A percentile compares a stretch with the other conserved stretches of the same genome.
phyloP scores from a whole-genome alignment of 1,284 basidiomycete species.

The Xerocomus minutiporus region DNA sequence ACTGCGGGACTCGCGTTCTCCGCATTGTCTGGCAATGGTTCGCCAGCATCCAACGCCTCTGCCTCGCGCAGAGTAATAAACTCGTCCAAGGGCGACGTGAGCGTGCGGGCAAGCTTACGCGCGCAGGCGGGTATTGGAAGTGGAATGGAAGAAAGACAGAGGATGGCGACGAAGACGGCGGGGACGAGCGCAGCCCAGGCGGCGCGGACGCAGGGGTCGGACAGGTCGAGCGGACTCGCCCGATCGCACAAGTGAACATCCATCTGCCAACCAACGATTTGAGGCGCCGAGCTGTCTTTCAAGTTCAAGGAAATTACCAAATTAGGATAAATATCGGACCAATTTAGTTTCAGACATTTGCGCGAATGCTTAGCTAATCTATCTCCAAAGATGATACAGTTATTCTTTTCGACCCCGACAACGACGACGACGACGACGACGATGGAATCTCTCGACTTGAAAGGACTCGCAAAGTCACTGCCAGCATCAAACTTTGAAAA shows the following conservation, averaged over 20 bases:
- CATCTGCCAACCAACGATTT: slow-evolving; percentile 1
- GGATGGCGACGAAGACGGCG: slow-evolving; percentile 42
- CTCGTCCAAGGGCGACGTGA: slow-evolving; percentile 31
- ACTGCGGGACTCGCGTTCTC: slow-evolving; percentile 15
- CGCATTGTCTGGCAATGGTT: not conserved
- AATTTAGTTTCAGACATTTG: not conserved
- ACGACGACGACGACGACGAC: slow-evolving; percentile 15
- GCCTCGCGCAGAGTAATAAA: slow-evolving; percentile 48
- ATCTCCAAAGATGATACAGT: not conserved
- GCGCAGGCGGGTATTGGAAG: slow-evolving; percentile 30
- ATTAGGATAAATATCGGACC: not conserved
- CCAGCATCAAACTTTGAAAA: slow-evolving; percentile 58
- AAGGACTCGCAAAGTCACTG: slow-evolving; percentile 68
- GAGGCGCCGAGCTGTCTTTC: too few species aligned
- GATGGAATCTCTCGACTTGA: slow-evolving; percentile 68
- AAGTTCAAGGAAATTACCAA: too few species aligned
- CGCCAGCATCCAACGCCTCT: slow-evolving; percentile 34
- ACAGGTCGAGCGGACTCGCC: slow-evolving; percentile 41
- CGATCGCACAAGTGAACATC: slow-evolving; percentile 27
- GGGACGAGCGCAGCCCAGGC: slow-evolving; percentile 58
- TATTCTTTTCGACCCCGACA: not conserved
- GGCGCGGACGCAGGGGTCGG: slow-evolving; percentile 47
- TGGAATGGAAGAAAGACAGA: slow-evolving; percentile 40
- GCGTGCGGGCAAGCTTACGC: slow-evolving; percentile 11
- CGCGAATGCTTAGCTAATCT: not conserved